Percentiles rank a stretch among this genome's conserved stretches.
Evolutionary conservation across 306 rosid species (phyloP).

Genomic region (Cucurbita maxima): DNA sequence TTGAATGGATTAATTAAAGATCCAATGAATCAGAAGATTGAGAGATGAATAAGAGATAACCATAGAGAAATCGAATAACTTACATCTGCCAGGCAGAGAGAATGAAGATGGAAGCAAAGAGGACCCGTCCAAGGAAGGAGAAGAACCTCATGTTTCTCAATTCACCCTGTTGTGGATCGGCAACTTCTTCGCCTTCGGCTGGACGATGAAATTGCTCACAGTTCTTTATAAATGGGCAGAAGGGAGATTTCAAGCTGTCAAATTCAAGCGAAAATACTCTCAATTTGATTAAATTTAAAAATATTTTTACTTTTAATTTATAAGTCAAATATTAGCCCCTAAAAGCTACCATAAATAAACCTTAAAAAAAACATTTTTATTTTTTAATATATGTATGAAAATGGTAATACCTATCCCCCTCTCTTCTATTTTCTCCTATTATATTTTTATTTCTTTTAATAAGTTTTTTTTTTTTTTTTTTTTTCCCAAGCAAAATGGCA

Average conservation of each 20-base stretch:
- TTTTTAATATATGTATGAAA: no score
- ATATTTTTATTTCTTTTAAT: no score
- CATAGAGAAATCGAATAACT: neutral
- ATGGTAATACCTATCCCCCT: no score
- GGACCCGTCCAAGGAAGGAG: constrained; percentile 77
- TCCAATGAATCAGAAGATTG: constrained; percentile 16
- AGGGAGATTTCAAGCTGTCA: neutral
- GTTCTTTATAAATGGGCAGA: neutral
- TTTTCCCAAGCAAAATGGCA: no score
- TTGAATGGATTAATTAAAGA: neutral
- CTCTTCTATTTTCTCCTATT: neutral
- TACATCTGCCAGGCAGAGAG: constrained; percentile 87
- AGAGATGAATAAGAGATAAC: neutral
- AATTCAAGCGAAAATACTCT: no score
- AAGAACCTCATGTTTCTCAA: constrained; percentile 46
- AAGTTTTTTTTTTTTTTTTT: no score
- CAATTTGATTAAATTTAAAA: no score
- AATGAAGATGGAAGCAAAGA: constrained; percentile 84
- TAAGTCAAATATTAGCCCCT: no score
- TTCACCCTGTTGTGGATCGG: neutral
- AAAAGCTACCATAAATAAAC: no score
- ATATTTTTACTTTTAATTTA: no score
- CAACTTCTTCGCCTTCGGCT: neutral
- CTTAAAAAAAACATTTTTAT: no score
- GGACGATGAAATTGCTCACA: no score